Evolutionary conservation across 2,329 filamentous ascomycete species (phyloP).

Genomic region (Tolypocladium sp.): DNA sequence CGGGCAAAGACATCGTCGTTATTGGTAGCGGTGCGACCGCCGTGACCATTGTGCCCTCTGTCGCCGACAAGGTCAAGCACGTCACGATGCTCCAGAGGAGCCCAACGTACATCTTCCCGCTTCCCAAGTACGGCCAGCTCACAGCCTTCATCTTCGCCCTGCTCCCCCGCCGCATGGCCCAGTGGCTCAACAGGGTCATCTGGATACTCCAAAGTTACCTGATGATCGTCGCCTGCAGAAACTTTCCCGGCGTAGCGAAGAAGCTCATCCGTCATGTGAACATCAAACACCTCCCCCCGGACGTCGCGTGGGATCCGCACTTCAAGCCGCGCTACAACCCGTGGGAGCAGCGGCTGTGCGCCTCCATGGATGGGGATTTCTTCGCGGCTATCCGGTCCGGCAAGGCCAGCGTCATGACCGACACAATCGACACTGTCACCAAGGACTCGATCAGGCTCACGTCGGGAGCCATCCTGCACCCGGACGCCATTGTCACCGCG

Average conservation of each 20-base stretch:
- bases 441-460: constrained; percentile 31
- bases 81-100: constrained; percentile 65
- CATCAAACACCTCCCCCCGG: constrained; percentile 34
- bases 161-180: constrained; percentile 33
- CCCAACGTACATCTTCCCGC: constrained; percentile 49
- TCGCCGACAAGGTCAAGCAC: constrained; percentile 46
- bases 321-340: constrained; percentile 47
- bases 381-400: constrained; percentile 28
- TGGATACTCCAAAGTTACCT: constrained; percentile 34
- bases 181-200: constrained; percentile 35
- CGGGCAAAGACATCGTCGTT: constrained; percentile 53
- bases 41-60: constrained; percentile 53
- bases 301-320: constrained; percentile 41
- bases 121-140: constrained; percentile 33
- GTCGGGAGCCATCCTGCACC: constrained; percentile 33
- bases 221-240: constrained; percentile 36
- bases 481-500: constrained; percentile 57
- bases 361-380: constrained; percentile 38
- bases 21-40: constrained; percentile 62
- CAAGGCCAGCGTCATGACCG: constrained; percentile 33
- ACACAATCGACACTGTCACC: constrained; percentile 34
- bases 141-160: constrained; percentile 24
- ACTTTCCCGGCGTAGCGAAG: constrained; percentile 36
- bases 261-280: constrained; percentile 32
- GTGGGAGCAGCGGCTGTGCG: constrained; percentile 62